A percentile compares a stretch with the other conserved stretches of the same genome.
These are phyloP conservation scores for Cryptosporidium meleagridis DNA, from an alignment of 169 alveolate species.

Conservation along the genomic window DNA sequence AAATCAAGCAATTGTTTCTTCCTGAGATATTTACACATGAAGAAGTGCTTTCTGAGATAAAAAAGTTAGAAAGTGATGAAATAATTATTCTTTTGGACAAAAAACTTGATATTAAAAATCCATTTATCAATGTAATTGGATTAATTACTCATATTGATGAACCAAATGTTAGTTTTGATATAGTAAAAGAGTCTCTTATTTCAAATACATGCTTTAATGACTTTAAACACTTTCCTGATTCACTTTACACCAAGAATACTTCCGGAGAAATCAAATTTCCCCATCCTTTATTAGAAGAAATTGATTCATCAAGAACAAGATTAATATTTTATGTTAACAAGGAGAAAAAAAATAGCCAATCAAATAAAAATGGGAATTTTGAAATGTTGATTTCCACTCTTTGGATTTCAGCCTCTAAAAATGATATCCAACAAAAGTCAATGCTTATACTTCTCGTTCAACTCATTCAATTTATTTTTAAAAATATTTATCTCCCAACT, in stretches of 20 bases:
- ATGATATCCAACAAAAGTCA: background rate
- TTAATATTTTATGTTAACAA: background rate
- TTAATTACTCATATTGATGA: slow-evolving; percentile 50
- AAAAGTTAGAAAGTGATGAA: slow-evolving; percentile 7
- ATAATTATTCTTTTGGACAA: slow-evolving; percentile 19
- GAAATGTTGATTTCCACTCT: background rate
- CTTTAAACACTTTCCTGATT: background rate
- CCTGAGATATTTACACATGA: slow-evolving; percentile 22
- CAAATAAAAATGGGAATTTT: background rate
- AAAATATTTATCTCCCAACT: slow-evolving; percentile 38
- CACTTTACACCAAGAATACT: background rate
- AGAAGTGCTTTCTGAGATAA: slow-evolving; percentile 1
- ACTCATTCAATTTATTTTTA: slow-evolving; percentile 10
- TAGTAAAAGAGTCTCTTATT: slow-evolving; percentile 34
- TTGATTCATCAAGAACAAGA: slow-evolving; percentile 5
- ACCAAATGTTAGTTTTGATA: slow-evolving; percentile 1
- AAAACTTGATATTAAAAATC: slow-evolving; percentile 44
- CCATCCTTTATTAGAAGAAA: slow-evolving; percentile 15
- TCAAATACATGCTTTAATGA: slow-evolving; percentile 24
- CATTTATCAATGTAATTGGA: slow-evolving; percentile 31
- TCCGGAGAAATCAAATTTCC: background rate
- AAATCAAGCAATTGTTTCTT: slow-evolving; percentile 22
- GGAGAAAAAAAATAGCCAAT: background rate
- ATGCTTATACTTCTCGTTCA: background rate
- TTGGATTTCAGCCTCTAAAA: slow-evolving; percentile 31